Base-by-base conservation (phyloP, 2,329 filamentous ascomycete genomes). In the Rugonectria rugulosa region DNA sequence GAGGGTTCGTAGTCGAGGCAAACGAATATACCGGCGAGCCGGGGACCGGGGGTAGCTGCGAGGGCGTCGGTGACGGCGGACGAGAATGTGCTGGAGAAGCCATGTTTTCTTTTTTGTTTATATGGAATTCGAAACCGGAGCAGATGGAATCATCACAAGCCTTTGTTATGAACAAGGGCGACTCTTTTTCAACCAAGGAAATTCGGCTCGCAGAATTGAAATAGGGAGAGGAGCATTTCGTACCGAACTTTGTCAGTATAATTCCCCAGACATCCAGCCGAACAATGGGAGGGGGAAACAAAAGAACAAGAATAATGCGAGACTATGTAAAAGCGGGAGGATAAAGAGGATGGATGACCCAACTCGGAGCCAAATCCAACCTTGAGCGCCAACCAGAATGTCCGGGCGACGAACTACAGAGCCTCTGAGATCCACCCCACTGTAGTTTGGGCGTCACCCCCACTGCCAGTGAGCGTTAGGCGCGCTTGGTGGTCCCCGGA, bases 11-110 rank as follows among this genome's bases (percentile, higher is more conserved):
- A 15, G 85, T 88, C 34, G 84, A 87, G 53, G 85, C 83, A 69
- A 86, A 80, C 12, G 86, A 87, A 70, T 83, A 87, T 20, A 85
- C 81, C 32, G 86, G 86, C 15, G 85, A 88, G n/a, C 74, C 73
- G 6, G 86, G 86, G n/a, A 88, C 77, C 1, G 83, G 81, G 15
- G 84, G 84, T 0, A 86, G 75, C 60, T 82, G 78, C n/a, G 81
- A 83, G 9, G 78, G 81, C 27, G 81, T 77, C 27, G 83, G 83
- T 21, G 82, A 81, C 29, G 72, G 73, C 24, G 76, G 71, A 48
- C 74, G 71, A 48, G 73, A 73, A 29, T 62, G 42, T 38, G 66
- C 64, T 40, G 68, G 65, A 41, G 70, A 66, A 32, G 73, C 65
- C 73, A 77, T 76, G 37, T 49, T 32, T 29, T 29, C 7, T 29